Evolutionary conservation across 108 stramenopile genomes (phyloP), one percentile per base, ranked within the genome.

Genomic region (Conticribra guillardii): DNA sequence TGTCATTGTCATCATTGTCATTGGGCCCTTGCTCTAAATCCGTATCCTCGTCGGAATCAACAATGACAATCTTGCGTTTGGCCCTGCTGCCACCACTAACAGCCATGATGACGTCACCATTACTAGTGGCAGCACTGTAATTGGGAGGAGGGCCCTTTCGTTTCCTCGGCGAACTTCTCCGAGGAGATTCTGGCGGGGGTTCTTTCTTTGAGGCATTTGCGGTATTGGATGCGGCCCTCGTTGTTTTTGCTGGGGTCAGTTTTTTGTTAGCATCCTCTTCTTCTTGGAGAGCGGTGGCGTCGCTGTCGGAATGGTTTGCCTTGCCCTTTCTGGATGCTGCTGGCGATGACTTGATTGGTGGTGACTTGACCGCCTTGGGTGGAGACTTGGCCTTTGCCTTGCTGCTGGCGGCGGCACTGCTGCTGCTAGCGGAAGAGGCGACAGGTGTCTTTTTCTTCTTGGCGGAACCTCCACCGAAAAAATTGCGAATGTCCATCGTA

Each of bases 401-500:
- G 21, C 41, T 60, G 45, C 28, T 60, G 16, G n/a, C 2, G 32
- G 60, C 30, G 0, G 59, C 0, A 21, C 59, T 9, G 26, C 59
- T 5, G 17, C 9, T 7, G 2, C 17, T 45, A n/a, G 15, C 34
- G 55, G 27, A 30, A 22, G 54, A 55, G 33, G 48, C 33, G 29
- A 19, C 8, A 33, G 31, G 23, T 11, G 54, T 11, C 0, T 15
- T 5, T 23, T 69, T 70, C 21, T 49, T 51, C 61, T 54, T 52
- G 61, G 64, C 21, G 54, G 34, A 34, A n/a, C n/a, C n/a, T 73
- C 31, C 73, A 30, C 62, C 75, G 33, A 82, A 82, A 54, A 82
- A 82, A 56, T 69, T 82, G 17, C 80, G 74, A 64, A 82, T 82
- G 49, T 82, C 80, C 80, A 82, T 82, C n/a, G n/a, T n/a, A n/a